A percentile compares a stretch with the other conserved stretches of the same genome.
Evolutionary conservation across 2,329 filamentous ascomycete genomes (phyloP).

Genomic region (Sarocladium brachiariae): DNA sequence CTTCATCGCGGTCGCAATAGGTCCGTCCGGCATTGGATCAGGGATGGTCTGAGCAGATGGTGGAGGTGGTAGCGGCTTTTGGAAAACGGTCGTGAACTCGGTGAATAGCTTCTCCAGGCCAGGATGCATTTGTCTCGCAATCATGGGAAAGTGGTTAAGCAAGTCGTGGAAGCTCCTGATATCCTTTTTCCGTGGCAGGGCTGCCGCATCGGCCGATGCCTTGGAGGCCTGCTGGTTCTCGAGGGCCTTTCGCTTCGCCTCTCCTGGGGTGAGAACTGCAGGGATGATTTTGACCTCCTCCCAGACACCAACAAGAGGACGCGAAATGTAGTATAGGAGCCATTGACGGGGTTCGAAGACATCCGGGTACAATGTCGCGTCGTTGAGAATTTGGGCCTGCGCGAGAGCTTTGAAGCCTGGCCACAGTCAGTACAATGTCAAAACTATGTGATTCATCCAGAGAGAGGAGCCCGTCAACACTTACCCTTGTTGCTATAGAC

Average conservation of each 20-base stretch:
- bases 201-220: constrained; percentile 33
- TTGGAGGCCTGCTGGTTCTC: constrained; percentile 30
- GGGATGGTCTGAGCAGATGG: constrained; percentile 55
- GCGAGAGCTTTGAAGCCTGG: constrained; percentile 85
- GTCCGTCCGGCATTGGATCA: constrained; percentile 51
- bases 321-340: constrained; percentile 94
- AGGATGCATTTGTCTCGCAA: constrained; percentile 90
- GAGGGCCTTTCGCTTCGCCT: constrained; percentile 30
- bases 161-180: constrained; percentile 87
- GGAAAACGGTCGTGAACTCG: constrained; percentile 80
- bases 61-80: constrained; percentile 74
- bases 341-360: constrained; percentile 86
- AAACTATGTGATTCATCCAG: no score
- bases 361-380: constrained; percentile 83
- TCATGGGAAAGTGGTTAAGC: constrained; percentile 87
- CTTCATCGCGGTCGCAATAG: constrained; percentile 48
- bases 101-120: constrained; percentile 84
- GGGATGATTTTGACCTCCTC: constrained; percentile 68
- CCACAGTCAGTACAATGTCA: constrained; percentile 12
- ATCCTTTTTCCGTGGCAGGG: constrained; percentile 66
- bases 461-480: no score
- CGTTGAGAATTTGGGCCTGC: constrained; percentile 79
- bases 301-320: constrained; percentile 75
- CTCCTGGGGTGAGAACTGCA: constrained; percentile 49
- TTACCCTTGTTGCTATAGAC: constrained; percentile 95